Conservation (phyloP, 345 rosid species). For the Salix suchowensis region DNA sequence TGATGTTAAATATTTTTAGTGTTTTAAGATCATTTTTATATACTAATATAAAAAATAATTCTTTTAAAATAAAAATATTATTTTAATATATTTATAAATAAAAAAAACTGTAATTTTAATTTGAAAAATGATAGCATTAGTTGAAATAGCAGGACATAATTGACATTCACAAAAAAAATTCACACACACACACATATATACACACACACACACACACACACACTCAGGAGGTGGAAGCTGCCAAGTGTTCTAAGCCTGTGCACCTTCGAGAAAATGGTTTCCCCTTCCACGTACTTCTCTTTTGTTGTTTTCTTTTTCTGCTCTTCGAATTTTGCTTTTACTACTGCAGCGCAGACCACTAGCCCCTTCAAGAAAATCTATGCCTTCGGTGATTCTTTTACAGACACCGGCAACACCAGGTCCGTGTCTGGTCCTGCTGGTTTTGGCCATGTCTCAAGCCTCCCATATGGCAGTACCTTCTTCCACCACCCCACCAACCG, state of each 20-base stretch:
- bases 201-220: no score
- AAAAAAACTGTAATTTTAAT: no score
- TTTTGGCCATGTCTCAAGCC: constrained; percentile 68
- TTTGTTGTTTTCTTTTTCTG: constrained; percentile 16
- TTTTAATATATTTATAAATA: no score
- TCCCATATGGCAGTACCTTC: constrained; percentile 75
- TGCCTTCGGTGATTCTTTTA: constrained; percentile 91
- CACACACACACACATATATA: no score
- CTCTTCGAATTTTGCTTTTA: constrained; percentile 4
- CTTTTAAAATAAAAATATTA: no score
- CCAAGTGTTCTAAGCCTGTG: background rate
- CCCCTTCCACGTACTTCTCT: constrained; percentile 16
- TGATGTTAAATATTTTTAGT: no score
- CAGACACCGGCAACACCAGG: constrained; percentile 90
- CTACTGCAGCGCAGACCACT: background rate
- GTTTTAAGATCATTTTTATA: no score
- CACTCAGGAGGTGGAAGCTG: background rate
- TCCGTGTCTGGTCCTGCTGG: constrained; percentile 63
- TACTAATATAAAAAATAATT: no score
- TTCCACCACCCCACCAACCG: constrained; percentile 81
- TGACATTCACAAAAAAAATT: background rate
- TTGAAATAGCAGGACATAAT: background rate
- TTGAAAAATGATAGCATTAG: background rate
- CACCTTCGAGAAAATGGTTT: constrained; percentile 6
- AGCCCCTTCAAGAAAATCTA: constrained; percentile 65